A percentile compares a stretch with the other conserved stretches of the same genome.
Evolutionary conservation across 176 grass and related monocot genomes (phyloP).

Genomic region (sorghum (Sorghum bicolor)): Sorghum_bicolor_NCBIv3 NC_012870.2:2941501-2942000

Average conservation of each 20-base stretch:
- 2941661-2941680: slow-evolving; percentile 3
- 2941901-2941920: no score
- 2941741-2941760: not conserved
- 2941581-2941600: not conserved
- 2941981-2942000: not conserved
- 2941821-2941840: not conserved
- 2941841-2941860: no score
- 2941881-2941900: not conserved
- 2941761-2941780: not conserved
- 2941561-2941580: not conserved
- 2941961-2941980: not conserved
- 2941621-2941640: slow-evolving; percentile 27
- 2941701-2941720: not conserved
- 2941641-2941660: not conserved
- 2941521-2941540: slow-evolving; percentile 19
- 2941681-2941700: not conserved
- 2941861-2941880: not conserved
- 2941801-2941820: not conserved
- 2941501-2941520: not conserved
- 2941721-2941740: not conserved
- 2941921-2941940: no score
- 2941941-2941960: no score
- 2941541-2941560: not conserved
- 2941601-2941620: slow-evolving; percentile 11
- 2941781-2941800: no score